These are phyloP conservation scores for Eucalyptus virginea DNA, from an alignment of 345 rosid genomes.

Conservation along the genomic window DNA sequence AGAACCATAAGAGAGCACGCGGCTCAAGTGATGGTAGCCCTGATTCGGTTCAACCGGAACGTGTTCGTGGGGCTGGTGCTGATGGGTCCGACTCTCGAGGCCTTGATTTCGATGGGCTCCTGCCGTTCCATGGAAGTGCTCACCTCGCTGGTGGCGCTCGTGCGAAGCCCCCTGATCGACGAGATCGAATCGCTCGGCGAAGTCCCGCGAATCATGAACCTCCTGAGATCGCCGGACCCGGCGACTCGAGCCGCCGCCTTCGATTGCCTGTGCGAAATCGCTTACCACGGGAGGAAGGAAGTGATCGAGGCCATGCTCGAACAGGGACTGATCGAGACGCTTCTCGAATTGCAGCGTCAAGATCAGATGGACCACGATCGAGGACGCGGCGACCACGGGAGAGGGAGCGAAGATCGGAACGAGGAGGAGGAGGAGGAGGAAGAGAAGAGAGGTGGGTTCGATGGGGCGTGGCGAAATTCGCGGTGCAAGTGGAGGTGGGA, in stretches of 20 bases:
- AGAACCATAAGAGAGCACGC: conserved; percentile 11
- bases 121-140: conserved; percentile 20
- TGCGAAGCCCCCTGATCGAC: conserved; percentile 38
- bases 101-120: conserved; percentile 27
- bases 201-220: conserved; percentile 18
- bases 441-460: neutral
- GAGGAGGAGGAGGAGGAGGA: neutral
- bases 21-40: conserved; percentile 13
- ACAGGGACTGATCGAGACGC: conserved; percentile 21
- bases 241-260: conserved; percentile 2
- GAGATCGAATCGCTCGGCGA: conserved; percentile 29
- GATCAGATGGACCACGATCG: neutral
- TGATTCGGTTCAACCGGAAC: conserved; percentile 38
- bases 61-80: conserved; percentile 52
- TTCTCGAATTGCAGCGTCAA: conserved; percentile 32
- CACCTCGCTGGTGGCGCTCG: conserved; percentile 14
- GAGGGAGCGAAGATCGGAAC: neutral
- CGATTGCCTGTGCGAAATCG: conserved; percentile 32
- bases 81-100: conserved; percentile 32
- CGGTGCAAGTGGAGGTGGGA: conserved; percentile 44
- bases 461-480: conserved; percentile 25
- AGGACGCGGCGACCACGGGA: neutral
- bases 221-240: conserved; percentile 11
- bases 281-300: conserved; percentile 37
- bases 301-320: conserved; percentile 28